Base-by-base conservation (phyloP, 2,329 filamentous ascomycete genomes). In the Epichloe gansuensis region DNA sequence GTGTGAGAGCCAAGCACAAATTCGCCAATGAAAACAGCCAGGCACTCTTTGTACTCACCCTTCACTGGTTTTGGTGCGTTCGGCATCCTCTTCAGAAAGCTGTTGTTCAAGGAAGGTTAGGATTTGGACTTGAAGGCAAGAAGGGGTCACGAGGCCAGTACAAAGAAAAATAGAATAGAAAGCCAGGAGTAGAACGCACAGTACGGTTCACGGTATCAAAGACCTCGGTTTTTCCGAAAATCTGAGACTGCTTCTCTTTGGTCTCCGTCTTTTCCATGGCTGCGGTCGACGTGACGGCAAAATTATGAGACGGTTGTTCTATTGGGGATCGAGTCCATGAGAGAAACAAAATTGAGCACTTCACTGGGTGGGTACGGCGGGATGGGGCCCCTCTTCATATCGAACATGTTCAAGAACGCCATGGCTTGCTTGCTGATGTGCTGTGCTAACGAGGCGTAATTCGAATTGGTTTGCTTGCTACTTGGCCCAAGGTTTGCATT, bases 181-280 rank as follows among this genome's bases (percentile, higher is more conserved):
- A 31, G 27, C 8, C 27, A 31, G 27, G 23, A 34, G 3, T 25
- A 9, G 43, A 31, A 39, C 41, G 11, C 38, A 50, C 49, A n/a
- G 49, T 13, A n/a, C 27, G 27, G 17, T 45, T 11, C 7, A 50
- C 41, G 4, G 40, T 38, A 17, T 50, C 40, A 39, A 25, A 21
- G 7, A 41, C 15, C 21, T 50, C 49, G 12, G 40, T 31, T 50
- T 44, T 23, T 45, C 34, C n/a, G 2, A 45, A 35, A 44, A 45
- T 17, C 49, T 38, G 49, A 39, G 49, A 39, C 41, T 38, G 31
- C 34, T 39, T 45, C 34, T 39, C 49, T 21, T 45, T 50, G 7
- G 17, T 38, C 31, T 45, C 49, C 38, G 31, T 25, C 49, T 50
- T 50, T 15, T 39, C 49, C 49, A 50, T 50, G 41, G 41, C 49